Evolutionary conservation across 1,284 basidiomycete genomes (phyloP), one percentile per base, ranked within the genome.

Genomic region (Sanguinoderma infundibulare): DNA sequence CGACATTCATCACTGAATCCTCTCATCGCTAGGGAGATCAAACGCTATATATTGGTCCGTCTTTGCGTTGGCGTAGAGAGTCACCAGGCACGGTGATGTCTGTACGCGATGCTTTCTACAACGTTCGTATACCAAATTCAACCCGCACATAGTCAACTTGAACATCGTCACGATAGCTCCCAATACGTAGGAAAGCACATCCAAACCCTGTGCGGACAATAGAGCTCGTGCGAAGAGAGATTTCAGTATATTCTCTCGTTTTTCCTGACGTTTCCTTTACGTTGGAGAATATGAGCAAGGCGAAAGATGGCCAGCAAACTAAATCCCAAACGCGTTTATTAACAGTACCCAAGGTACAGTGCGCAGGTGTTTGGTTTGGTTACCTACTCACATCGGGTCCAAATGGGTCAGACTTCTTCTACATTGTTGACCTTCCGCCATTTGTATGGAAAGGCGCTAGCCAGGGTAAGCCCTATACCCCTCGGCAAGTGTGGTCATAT

Each of bases 21-120:
- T 24, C 20, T 20, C 22, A 53, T 60, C 49, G 20, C 14, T 63
- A 94, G 91, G 87, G 85, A 26, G 86, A 85, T 15, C 79, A 85
- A 67, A 77, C 73, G 14, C 72, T 95, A n/a, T 93, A 91, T 70
- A 76, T 78, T 32, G 94, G 94, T 0, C 82, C 87, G 35, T 86
- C 93, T 2, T 77, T 88, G 42, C 84, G 90, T 30, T 88, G 90
- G 91, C 79, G 83, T 63, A 79, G 87, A 70, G 87, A 91, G 71
- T 75, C 79, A 2, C 75, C 84, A 5, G 95, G 95, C 4, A 96
- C 95, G 3, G 87, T 85, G 10, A 87, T 96, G 40, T 87, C 83
- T 67, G 81, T 96, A 39, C 87, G 92, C 22, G 95, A 97, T 71
- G 87, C 91, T 4, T 98, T 96, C 73, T 91, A 90, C 71, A 94